Evolutionary conservation across 83 land plant genomes (phyloP).

Genomic region (Isoetes engelmannii): DNA sequence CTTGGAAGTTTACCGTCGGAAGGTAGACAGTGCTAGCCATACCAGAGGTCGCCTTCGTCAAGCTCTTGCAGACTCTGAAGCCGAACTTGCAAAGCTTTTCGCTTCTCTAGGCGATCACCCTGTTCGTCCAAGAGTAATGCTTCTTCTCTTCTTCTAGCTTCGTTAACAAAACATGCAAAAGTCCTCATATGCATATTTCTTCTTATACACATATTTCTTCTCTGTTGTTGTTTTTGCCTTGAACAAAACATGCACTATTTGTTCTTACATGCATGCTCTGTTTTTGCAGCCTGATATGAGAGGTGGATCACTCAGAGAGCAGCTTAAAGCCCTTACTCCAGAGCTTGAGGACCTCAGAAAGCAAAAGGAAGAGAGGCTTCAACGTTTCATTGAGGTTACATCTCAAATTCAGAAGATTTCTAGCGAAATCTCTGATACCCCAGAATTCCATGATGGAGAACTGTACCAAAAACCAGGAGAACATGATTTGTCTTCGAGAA

Average conservation of each 20-base stretch:
- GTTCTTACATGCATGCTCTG: background rate
- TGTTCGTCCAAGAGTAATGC: constrained; percentile 42
- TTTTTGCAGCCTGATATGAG: constrained; percentile 22
- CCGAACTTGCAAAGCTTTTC: constrained; percentile 55
- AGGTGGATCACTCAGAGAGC: constrained; percentile 58
- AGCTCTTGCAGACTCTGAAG: constrained; percentile 56
- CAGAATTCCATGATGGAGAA: background rate
- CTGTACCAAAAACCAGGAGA: constrained; percentile 29
- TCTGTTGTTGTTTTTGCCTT: no score
- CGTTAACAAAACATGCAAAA: background rate
- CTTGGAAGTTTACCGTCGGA: constrained; percentile 78
- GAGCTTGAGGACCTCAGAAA: constrained; percentile 49
- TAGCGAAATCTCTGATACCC: constrained; percentile 54
- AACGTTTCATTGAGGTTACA: constrained; percentile 43
- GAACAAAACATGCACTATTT: background rate
- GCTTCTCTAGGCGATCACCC: constrained; percentile 71
- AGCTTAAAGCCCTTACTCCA: constrained; percentile 45
- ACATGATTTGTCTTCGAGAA: constrained; percentile 54
- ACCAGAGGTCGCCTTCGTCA: constrained; percentile 64
- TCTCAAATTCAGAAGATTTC: constrained; percentile 49
- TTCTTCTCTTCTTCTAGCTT: background rate
- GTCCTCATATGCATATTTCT: background rate
- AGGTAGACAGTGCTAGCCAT: constrained; percentile 70
- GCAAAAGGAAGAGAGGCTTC: constrained; percentile 50
- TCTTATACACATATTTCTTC: background rate